Conservation (phyloP, 257 asterid genomes). For the Penstemon davidsonii region DNA sequence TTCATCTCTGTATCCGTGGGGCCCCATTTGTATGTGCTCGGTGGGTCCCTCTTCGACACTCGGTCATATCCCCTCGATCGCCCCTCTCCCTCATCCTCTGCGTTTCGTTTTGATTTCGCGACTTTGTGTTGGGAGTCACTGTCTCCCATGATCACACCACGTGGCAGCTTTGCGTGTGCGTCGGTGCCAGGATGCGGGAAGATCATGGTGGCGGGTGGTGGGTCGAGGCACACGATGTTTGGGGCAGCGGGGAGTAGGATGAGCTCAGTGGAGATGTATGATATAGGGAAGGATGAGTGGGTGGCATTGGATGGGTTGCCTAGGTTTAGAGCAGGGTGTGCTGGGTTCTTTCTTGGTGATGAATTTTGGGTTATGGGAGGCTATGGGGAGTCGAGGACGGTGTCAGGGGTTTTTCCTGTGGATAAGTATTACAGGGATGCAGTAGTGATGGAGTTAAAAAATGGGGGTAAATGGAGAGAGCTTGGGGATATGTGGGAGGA, state of each 20-base stretch:
- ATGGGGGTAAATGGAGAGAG: conserved; percentile 84
- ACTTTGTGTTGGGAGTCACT: conserved; percentile 60
- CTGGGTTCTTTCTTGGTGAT: conserved; percentile 66
- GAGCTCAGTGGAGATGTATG: conserved; percentile 95
- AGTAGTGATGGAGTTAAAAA: conserved; percentile 77
- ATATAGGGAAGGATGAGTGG: conserved; percentile 82
- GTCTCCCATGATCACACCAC: conserved; percentile 77
- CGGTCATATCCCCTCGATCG: conserved; percentile 80
- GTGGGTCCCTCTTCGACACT: conserved; percentile 87
- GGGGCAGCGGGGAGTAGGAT: conserved; percentile 93
- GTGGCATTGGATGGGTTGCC: conserved; percentile 83
- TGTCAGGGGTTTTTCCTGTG: conserved; percentile 83
- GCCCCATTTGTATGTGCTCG: conserved; percentile 66
- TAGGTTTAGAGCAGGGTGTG: conserved; percentile 92
- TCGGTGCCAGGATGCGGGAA: conserved; percentile 50
- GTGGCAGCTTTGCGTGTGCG: conserved; percentile 94
- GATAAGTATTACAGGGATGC: conserved; percentile 86
- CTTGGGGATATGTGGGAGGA: conserved; percentile 96
- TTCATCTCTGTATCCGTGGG: conserved; percentile 68
- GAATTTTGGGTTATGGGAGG: conserved; percentile 99
- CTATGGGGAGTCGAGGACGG: conserved; percentile 80
- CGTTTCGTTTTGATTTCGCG: conserved; percentile 59
- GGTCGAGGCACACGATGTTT: conserved; percentile 81
- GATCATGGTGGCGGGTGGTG: conserved; percentile 95
- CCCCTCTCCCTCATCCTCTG: conserved; percentile 69